Base-by-base conservation (phyloP, 495 filamentous ascomycete species). In the Viridothelium virens region DNA sequence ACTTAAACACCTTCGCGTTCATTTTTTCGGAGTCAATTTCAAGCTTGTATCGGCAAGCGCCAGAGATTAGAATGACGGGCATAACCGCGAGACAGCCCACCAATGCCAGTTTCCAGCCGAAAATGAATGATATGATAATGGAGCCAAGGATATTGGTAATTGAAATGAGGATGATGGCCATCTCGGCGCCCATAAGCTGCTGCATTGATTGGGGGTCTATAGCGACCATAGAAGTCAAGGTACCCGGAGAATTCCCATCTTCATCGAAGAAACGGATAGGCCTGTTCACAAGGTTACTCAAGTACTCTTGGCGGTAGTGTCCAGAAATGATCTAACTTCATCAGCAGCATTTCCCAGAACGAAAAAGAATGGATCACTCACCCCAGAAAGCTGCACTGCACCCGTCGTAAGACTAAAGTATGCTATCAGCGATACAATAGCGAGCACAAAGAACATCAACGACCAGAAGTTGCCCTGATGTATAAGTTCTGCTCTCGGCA, bases 191-290 rank as follows among this genome's bases (percentile, higher is more conserved):
- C 38, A 78, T 67, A n/a, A 77, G 67, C 25, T 76, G 71, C 56
- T 71, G 65, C 4, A 76, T 53, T 9, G 66, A 61, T 16, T 68
- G 66, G 5, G 87, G 85, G 63, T 87, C 81, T 61, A 79, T 78
- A 9, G 82, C 80, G 2, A 89, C 77, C 6, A 81, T 80, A 2
- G 84, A 79, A 6, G 82, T 83, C 39, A 91, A 76, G 12, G 87
- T 80, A 2, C 88, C 88, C 5, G 82, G 78, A 0, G 86, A 80
- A 67, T 90, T 88, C 59, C 84, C 81, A 47, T 81, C 77, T 2
- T 75, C 72, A 73, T 91, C 88, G 67, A 87, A 91, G 74, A 86
- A 91, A 33, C 53, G 53, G 31, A 59, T 59, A 34, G 53, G 53
- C 53, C 36, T 59, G 53, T 59, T 59, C 31, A 59, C 53, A 59